A percentile compares a stretch with the other conserved stretches of the same genome.
Evolutionary conservation across 352 stramenopile genomes (phyloP).

Genomic region (Pythium rishiriense): DNA sequence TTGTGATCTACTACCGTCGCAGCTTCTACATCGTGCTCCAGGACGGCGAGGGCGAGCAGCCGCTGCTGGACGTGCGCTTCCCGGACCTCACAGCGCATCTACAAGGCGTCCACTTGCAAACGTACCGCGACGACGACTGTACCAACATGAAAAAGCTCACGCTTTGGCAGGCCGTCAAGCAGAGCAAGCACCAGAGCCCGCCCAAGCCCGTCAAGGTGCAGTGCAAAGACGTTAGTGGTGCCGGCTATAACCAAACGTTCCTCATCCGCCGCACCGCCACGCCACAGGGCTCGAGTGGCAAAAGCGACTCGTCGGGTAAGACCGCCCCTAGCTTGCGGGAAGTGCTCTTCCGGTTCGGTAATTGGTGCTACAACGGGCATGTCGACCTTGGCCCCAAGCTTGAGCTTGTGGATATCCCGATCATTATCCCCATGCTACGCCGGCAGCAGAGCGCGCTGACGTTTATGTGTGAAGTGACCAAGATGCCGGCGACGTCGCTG

Average conservation of each 20-base stretch:
- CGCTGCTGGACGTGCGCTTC: constrained; percentile 94
- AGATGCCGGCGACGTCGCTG: constrained; percentile 86
- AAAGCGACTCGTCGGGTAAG: constrained; percentile 5
- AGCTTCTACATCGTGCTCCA: constrained; percentile 93
- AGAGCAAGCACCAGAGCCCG: constrained; percentile 56
- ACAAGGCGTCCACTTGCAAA: constrained; percentile 88
- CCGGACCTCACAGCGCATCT: constrained; percentile 88
- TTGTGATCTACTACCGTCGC: constrained; percentile 85
- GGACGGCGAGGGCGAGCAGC: constrained; percentile 89
- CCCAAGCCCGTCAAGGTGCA: constrained; percentile 81
- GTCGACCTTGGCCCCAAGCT: constrained; percentile 91
- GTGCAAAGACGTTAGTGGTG: constrained; percentile 80
- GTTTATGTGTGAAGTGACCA: constrained; percentile 92
- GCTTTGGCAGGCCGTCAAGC: constrained; percentile 83
- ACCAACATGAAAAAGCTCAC: constrained; percentile 93
- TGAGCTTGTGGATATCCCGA: constrained; percentile 88
- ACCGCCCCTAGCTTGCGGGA: constrained; percentile 70
- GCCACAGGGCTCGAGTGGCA: neutral
- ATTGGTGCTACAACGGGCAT: constrained; percentile 94
- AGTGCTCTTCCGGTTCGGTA: constrained; percentile 94
- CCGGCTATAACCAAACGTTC: constrained; percentile 85
- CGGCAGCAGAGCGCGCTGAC: constrained; percentile 91
- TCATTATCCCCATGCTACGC: constrained; percentile 93
- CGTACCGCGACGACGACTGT: constrained; percentile 74
- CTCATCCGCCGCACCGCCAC: constrained; percentile 70